phyloP scores from a whole-genome alignment of 805 yeast species.

The Lipomyces yamadae region DNA sequence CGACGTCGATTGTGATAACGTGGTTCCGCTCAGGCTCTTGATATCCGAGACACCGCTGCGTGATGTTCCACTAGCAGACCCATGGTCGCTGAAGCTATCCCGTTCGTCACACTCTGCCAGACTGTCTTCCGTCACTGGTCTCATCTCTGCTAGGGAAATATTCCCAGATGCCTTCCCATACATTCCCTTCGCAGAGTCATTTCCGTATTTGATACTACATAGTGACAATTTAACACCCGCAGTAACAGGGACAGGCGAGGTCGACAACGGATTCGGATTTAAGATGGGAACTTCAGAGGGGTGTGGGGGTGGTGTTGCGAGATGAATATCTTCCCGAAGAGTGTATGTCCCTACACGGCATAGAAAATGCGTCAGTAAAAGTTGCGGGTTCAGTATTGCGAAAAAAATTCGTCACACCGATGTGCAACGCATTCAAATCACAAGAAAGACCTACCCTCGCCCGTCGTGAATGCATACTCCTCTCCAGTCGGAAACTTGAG shows the following conservation, averaged over 20 bases:
- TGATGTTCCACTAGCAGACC: conserved; percentile 11
- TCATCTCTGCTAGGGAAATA: conserved; percentile 9
- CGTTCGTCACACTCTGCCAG: background rate
- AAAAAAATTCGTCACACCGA: background rate
- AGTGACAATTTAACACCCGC: conserved; percentile 40
- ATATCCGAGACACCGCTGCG: conserved; percentile 13
- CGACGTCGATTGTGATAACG: conserved; percentile 24
- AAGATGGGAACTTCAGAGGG: conserved; percentile 46
- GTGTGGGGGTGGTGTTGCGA: conserved; percentile 50
- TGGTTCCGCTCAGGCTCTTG: conserved; percentile 7
- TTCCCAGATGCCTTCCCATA: conserved; percentile 20
- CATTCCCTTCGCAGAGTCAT: conserved; percentile 20
- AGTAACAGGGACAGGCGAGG: conserved; percentile 40
- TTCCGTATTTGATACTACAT: conserved; percentile 29
- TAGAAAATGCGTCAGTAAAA: background rate
- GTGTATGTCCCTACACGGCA: conserved; percentile 31
- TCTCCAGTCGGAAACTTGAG: conserved; percentile 37
- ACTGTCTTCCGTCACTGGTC: conserved; percentile 9
- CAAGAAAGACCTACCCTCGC: conserved; percentile 43
- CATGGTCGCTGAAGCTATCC: conserved; percentile 12
- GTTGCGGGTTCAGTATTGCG: too few species aligned
- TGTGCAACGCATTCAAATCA: background rate
- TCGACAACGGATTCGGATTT: conserved; percentile 47
- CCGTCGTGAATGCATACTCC: conserved; percentile 41
- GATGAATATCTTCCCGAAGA: conserved; percentile 37